Evolutionary conservation across 768 basidiomycete genomes (phyloP), one percentile per base, ranked within the genome.

Genomic region (Lentinula edodes): DNA sequence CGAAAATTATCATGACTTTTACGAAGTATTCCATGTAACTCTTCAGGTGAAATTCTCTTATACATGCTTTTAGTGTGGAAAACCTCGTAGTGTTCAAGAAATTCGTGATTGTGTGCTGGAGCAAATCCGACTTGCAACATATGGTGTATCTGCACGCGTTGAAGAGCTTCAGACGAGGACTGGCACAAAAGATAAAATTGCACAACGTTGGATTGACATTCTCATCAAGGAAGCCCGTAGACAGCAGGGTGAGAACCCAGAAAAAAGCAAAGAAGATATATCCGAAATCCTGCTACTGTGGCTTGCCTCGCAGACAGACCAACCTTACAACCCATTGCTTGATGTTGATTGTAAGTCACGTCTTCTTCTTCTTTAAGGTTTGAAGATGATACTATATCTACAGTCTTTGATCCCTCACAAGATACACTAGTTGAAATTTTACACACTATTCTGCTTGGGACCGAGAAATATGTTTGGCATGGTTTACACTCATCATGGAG

Each of bases 401-500:
- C 1, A 65, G 64, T 58, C 3, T 61, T 62, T 7, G 64, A 65
- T 53, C 64, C 64, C 0, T 58, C 71, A 5, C 38, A 65, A 35
- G 73, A 77, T 64, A 76, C 75, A 0, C 75, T 78, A 2, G 68
- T 78, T 10, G 79, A 82, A 66, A 67, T 80, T 6, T 71, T 82
- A 1, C 79, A 82, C 61, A 78, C 77, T 2, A 69, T 77, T 28
- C 68, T 80, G 0, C 72, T 82, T 9, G 79, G 80, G 0, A 60
- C 76, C 34, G 70, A 74, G 34, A 82, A 82, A 61, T 82, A 81
- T 66, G 38, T 71, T 0, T 82, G 78, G 80, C 71, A 76, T 63
- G 61, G 61, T 6, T 67, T 71, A 0, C 69, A 75, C 54, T 71
- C 69, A 2, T 20, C 61, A 1, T 28, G 28, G 28, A 28, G 3